Evolutionary conservation across 192 early-diverging fungal species (phyloP), one percentile per base, ranked within the genome.

Genomic region (Coemansia pectinata): DNA sequence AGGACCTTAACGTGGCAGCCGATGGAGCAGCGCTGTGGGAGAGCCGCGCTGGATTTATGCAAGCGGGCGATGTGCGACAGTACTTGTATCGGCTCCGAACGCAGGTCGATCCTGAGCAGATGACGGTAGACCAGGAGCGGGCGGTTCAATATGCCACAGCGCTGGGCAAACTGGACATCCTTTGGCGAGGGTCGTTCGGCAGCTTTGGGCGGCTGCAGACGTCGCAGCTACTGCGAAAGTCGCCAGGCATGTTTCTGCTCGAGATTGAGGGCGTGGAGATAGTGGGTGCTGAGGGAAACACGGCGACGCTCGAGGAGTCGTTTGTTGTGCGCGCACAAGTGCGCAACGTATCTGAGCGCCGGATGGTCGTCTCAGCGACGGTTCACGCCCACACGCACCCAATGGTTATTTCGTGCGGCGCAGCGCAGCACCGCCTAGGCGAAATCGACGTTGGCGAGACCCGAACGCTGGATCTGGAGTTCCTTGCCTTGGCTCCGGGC

Each of bases 151-250:
- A 91, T 17, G 91, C 92, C 5, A 90, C 93, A 40, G 89, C 90
- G 27, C 85, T 98, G 14, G 97, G 97, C 4, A 95, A 94, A 85
- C 86, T 98, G 57, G 95, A 98, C 74, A 98, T 98, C 63, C 82
- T 92, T n/a, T 98, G 97, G 97, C 84, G 93, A 38, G 91, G 93
- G n/a, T 86, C 87, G 11, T 90, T 96, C 61, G 96, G 96, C 33
- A 92, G 94, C 75, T 85, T 90, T 0, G 96, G 95, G 0, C 87
- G 95, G 8, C 78, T 97, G 62, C 96, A 98, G 82, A 98, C 97
- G 36, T 92, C 93, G 15, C 95, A 97, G 77, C 83, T 98, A 42
- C 81, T 88, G 65, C 90, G 95, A 45, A 97, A 95, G 79, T 85
- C 92, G 10, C 88, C 91, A 0, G 72, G 86, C 10, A 72, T 93